Conservation (phyloP, 2,329 filamentous ascomycete species). For the Paecilomyces fulvus region DNA sequence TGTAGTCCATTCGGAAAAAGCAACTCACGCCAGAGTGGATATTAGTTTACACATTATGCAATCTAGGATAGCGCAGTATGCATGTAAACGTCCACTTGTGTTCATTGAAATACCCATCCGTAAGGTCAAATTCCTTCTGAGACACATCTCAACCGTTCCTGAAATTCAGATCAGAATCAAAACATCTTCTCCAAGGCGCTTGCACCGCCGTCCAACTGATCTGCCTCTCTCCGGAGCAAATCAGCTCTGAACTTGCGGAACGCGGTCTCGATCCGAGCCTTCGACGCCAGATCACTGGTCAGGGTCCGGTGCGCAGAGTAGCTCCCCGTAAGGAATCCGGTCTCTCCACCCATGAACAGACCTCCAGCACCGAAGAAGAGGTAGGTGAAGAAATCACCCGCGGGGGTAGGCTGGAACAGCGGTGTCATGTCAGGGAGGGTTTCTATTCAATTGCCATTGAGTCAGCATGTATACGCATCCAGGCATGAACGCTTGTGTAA, state of each 20-base stretch:
- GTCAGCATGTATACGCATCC: background rate
- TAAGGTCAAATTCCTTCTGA: background rate
- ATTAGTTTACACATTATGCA: background rate
- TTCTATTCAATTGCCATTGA: constrained; percentile 33
- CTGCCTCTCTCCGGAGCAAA: constrained; percentile 52
- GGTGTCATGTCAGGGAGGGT: constrained; percentile 53
- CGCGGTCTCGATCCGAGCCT: constrained; percentile 52
- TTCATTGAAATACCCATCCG: background rate
- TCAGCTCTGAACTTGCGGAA: constrained; percentile 57
- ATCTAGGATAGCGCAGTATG: background rate
- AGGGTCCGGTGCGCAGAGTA: constrained; percentile 47
- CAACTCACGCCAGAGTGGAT: background rate
- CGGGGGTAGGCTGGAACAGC: constrained; percentile 46
- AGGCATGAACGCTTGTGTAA: background rate
- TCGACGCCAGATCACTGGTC: constrained; percentile 44
- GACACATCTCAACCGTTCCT: background rate
- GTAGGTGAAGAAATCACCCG: constrained; percentile 56
- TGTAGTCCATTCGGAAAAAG: background rate
- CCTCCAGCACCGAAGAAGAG: constrained; percentile 55
- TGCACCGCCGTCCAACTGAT: constrained; percentile 42
- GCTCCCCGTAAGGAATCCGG: constrained; percentile 49
- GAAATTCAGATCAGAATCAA: constrained; percentile 1
- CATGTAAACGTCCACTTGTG: background rate
- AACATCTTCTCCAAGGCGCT: constrained; percentile 20
- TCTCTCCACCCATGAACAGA: constrained; percentile 56